A percentile compares a stretch with the other conserved stretches of the same genome.
Evolutionary conservation across 1,284 basidiomycete species (phyloP).

Genomic region (Caloboletus firmus): DNA sequence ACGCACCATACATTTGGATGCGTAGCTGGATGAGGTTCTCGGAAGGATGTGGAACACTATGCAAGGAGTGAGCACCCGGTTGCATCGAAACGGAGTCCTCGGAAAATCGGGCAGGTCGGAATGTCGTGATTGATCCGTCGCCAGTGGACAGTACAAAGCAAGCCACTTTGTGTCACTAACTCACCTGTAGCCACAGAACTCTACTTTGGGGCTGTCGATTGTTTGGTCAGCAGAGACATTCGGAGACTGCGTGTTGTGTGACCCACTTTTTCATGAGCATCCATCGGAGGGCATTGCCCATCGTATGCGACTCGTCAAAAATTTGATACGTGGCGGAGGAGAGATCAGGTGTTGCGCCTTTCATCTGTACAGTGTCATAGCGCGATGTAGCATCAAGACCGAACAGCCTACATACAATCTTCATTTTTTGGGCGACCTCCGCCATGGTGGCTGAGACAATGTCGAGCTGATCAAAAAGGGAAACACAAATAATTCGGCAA

Average conservation of each 20-base stretch:
- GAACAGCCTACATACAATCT: conserved; percentile 43
- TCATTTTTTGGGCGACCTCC: conserved; percentile 53
- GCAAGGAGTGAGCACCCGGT: background rate
- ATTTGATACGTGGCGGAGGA: conserved; percentile 93
- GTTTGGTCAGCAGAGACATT: background rate
- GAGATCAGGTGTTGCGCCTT: conserved; percentile 78
- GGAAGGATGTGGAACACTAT: conserved; percentile 92
- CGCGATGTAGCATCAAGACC: background rate
- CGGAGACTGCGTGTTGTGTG: background rate
- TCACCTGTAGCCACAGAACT: conserved; percentile 97
- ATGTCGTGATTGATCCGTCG: background rate
- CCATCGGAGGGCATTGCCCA: conserved; percentile 94
- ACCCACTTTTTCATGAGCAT: conserved; percentile 99
- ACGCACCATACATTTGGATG: conserved; percentile 98
- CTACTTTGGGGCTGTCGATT: conserved; percentile 83
- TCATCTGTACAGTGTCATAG: conserved; percentile 47
- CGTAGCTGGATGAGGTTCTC: conserved; percentile 95
- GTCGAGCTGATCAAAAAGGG: conserved; percentile 9
- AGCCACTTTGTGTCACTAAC: conserved; percentile 16
- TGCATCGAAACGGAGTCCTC: background rate
- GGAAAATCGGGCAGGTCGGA: background rate
- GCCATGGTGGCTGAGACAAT: conserved; percentile 39
- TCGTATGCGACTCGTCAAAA: conserved; percentile 91
- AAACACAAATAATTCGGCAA: conserved; percentile 6
- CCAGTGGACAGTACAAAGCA: background rate